Evolutionary conservation across 805 yeast genomes (phyloP), one percentile per base, ranked within the genome.

Genomic region (Torulaspora delbrueckii): DNA sequence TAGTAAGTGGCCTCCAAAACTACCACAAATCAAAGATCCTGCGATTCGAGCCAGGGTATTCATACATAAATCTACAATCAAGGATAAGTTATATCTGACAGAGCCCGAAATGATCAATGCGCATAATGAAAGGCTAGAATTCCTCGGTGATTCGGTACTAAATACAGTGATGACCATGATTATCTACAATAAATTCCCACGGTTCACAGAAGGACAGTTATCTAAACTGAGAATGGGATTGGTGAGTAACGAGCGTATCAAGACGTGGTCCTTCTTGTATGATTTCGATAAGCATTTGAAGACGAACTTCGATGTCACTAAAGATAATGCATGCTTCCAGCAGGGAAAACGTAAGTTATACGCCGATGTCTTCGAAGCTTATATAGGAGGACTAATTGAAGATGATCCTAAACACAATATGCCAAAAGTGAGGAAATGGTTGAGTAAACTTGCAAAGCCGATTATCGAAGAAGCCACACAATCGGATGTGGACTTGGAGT

Each of bases 321-420:
- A 51, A 23, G 58, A 54, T 16, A 56, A 62, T 19, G 45, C 50
- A 3, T 53, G 50, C 14, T 71, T 75, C 43, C 62, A 66, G 24
- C 68, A 70, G 27, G 86, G 86, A 7, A 78, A 75, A 47, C 76
- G 76, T 52, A 93, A 93, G 60, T 70, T 85, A 3, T 76, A 76
- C 58, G 96, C 98, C 0, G 99, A 91, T 71, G 80, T 85, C 0
- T 86, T 91, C 61, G 99, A 93, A 66, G 96, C 98, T 0, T 91
- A 91, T 55, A 74, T 93, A 37, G 98, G 96, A 5, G 99, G 95
- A 0, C 65, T 91, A 26, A 70, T 78, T 18, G 95, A 86, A 51
- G 69, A 76, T 36, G 65, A 70, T 18, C 59, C 64, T 33, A 68
- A 67, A 9, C 63, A 68, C 13, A 76, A 79, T 48, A 67, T 76